phyloP scores from a whole-genome alignment of 1,139 yeast species.

The Taphrina populina region DNA sequence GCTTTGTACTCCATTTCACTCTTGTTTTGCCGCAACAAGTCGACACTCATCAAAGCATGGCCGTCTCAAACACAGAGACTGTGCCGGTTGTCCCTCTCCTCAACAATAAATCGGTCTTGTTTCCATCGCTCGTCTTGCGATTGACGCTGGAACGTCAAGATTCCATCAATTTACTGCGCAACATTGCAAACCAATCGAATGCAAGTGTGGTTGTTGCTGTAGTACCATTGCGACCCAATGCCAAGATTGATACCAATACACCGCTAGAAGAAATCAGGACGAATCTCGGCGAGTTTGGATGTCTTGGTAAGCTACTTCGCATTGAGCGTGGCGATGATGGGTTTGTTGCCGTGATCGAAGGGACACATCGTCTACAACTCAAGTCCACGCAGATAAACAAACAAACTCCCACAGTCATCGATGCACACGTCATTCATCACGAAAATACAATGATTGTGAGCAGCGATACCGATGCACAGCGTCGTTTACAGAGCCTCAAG shows the following conservation, averaged over 20 bases:
- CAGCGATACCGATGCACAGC: constrained; percentile 38
- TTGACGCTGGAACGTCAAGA: constrained; percentile 19
- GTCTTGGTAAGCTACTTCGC: constrained; percentile 41
- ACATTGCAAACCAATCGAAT: not conserved
- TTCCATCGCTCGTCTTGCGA: constrained; percentile 25
- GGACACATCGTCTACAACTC: constrained; percentile 41
- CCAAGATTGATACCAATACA: not conserved
- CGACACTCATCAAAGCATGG: too few relatives aligned
- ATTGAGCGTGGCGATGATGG: constrained; percentile 37
- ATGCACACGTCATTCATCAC: constrained; percentile 35
- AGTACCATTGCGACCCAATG: constrained; percentile 10
- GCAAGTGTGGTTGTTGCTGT: constrained; percentile 6
- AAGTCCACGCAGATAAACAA: constrained; percentile 16
- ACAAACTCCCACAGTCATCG: constrained; percentile 29
- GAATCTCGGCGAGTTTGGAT: constrained; percentile 39
- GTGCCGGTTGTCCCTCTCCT: constrained; percentile 21
- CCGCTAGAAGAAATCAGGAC: constrained; percentile 2
- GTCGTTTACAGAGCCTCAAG: constrained; percentile 41
- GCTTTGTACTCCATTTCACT: too few relatives aligned
- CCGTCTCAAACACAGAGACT: not conserved
- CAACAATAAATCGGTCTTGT: constrained; percentile 20
- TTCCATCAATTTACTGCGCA: constrained; percentile 6
- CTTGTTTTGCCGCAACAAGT: too few relatives aligned
- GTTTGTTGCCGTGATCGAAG: constrained; percentile 41
- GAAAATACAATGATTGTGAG: constrained; percentile 34